Conservation (phyloP, 352 stramenopile genomes). For the Pythium biforme region DNA sequence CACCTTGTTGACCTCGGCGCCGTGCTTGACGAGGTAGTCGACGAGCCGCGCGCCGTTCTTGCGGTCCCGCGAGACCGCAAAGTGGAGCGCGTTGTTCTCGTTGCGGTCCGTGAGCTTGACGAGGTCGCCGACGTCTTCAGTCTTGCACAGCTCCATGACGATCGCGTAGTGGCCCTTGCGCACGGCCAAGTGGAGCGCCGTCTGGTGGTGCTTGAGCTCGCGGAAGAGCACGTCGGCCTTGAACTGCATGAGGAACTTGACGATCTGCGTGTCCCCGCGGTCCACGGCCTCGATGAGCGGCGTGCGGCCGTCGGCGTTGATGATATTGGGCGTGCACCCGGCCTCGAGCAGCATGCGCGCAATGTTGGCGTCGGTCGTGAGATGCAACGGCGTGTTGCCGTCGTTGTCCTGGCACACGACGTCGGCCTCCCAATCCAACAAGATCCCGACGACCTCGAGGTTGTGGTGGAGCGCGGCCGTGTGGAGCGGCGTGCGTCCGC, state of each 20-base stretch:
- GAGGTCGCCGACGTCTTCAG: slow-evolving; percentile 55
- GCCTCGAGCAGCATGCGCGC: slow-evolving; percentile 79
- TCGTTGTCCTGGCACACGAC: slow-evolving; percentile 77
- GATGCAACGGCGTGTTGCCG: slow-evolving; percentile 82
- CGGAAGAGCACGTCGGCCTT: slow-evolving; percentile 86
- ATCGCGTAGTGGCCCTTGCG: slow-evolving; percentile 85
- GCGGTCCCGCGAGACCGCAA: slow-evolving; percentile 76
- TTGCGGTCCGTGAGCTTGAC: slow-evolving; percentile 79
- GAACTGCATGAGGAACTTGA: slow-evolving; percentile 78
- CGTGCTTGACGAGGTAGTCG: slow-evolving; percentile 84
- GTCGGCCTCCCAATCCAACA: slow-evolving; percentile 82
- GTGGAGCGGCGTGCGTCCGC: slow-evolving; percentile 76
- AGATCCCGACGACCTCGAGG: slow-evolving; percentile 75
- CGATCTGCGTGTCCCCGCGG: slow-evolving; percentile 63
- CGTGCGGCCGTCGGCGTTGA: slow-evolving; percentile 77
- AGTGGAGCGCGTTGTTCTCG: slow-evolving; percentile 84
- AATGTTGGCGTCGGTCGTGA: slow-evolving; percentile 77
- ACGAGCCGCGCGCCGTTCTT: slow-evolving; percentile 82
- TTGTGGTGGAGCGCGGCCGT: slow-evolving; percentile 82
- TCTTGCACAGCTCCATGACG: slow-evolving; percentile 85
- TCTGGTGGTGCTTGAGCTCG: slow-evolving; percentile 85
- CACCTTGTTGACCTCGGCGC: slow-evolving; percentile 80
- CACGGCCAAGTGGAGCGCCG: slow-evolving; percentile 75
- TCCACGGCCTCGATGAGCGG: slow-evolving; percentile 80
- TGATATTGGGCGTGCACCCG: slow-evolving; percentile 80